Percentiles rank a stretch among this genome's conserved stretches.
These are phyloP conservation scores for Primulina huaijiensis DNA, from an alignment of 257 asterid species.

Conservation along the genomic window DNA sequence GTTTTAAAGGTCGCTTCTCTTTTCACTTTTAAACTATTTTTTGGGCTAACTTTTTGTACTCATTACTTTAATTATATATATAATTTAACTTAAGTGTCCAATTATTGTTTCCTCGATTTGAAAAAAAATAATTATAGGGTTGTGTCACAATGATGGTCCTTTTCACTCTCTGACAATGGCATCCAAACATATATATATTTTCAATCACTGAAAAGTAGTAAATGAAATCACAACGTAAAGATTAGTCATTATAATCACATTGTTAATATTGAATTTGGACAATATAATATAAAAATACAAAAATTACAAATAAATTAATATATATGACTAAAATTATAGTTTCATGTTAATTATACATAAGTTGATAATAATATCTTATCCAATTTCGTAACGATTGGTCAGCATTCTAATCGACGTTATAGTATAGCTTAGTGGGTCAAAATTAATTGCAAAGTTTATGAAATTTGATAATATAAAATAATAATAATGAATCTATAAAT, in stretches of 20 bases:
- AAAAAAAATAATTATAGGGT: no score
- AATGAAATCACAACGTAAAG: no score
- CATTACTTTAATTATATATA: neutral
- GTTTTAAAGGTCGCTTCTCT: neutral
- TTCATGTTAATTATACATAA: no score
- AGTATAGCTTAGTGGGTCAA: neutral
- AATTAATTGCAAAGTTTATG: no score
- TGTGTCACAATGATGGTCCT: constrained; percentile 33
- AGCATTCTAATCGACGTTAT: neutral
- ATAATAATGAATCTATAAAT: no score
- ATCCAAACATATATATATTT: constrained; percentile 13
- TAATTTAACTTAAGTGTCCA: neutral
- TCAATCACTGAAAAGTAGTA: neutral
- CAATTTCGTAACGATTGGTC: neutral
- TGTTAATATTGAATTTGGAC: no score
- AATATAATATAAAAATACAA: no score
- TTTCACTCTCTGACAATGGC: constrained; percentile 30
- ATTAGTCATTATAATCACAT: no score
- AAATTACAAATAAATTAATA: no score
- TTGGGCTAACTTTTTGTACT: neutral
- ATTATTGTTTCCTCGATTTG: neutral
- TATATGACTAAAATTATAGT: no score
- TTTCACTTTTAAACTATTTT: no score
- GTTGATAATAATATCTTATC: neutral
- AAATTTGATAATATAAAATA: neutral